phyloP scores from a whole-genome alignment of 768 basidiomycete genomes.

The Lentinula boryana region DNA sequence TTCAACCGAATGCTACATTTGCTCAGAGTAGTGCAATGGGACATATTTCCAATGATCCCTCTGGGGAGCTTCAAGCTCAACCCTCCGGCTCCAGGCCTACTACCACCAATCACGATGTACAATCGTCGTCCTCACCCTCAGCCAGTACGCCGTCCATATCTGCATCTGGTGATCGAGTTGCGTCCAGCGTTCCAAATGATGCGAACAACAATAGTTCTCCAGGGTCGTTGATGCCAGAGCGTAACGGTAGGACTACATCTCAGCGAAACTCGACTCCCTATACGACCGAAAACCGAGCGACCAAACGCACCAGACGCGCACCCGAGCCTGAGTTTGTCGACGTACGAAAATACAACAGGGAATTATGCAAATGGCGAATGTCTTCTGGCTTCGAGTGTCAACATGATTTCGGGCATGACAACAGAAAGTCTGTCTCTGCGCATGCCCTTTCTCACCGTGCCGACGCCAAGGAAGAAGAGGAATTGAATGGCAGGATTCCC shows the following conservation, averaged over 20 bases:
- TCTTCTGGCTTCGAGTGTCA: not conserved
- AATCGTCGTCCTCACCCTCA: not conserved
- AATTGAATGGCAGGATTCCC: not conserved
- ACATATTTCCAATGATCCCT: not conserved
- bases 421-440: not conserved
- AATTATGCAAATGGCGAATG: not conserved
- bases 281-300: not conserved
- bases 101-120: not conserved
- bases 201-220: not conserved
- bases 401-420: not conserved
- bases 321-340: not conserved
- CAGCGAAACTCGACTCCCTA: not conserved
- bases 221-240: not conserved
- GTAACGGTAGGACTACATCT: not conserved
- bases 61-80: not conserved
- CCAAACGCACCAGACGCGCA: not conserved
- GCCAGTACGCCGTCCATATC: not conserved
- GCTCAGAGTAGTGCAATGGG: not conserved
- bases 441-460: not conserved
- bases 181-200: no score
- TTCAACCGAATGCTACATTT: not conserved
- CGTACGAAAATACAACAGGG: not conserved
- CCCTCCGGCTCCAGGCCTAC: not conserved
- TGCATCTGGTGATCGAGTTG: not conserved
- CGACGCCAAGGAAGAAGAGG: not conserved